phyloP scores from a whole-genome alignment of 208 protist species.

The Trichomonas vaginalis region DNA sequence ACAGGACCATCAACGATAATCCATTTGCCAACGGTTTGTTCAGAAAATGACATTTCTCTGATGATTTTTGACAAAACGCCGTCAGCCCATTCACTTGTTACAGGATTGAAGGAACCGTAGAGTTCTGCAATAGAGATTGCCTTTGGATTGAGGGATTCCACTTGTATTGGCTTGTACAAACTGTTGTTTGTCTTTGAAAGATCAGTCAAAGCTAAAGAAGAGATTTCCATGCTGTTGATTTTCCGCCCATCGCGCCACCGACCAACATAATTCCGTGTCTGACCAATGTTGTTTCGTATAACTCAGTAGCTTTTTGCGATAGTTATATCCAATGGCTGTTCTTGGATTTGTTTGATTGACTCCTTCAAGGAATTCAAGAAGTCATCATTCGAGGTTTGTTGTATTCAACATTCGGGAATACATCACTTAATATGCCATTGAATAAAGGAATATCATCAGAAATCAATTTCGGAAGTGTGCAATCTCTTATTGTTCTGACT shows the following conservation, averaged over 20 bases:
- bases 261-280: slow-evolving; percentile 91
- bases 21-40: slow-evolving; percentile 53
- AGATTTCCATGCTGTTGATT: slow-evolving; percentile 46
- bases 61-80: slow-evolving; percentile 56
- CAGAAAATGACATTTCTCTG: slow-evolving; percentile 55
- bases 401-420: slow-evolving; percentile 38
- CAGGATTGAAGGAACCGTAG: slow-evolving; percentile 78
- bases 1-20: slow-evolving; percentile 95
- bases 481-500: slow-evolving; percentile 61
- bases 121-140: slow-evolving; percentile 87
- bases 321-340: background rate
- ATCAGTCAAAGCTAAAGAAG: slow-evolving; percentile 77
- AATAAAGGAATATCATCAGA: slow-evolving; percentile 72
- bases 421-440: slow-evolving; percentile 67
- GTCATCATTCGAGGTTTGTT: slow-evolving; percentile 28
- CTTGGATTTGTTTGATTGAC: background rate
- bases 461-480: slow-evolving; percentile 42
- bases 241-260: slow-evolving; percentile 64
- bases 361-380: slow-evolving; percentile 18
- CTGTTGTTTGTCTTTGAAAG: slow-evolving; percentile 53
- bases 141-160: slow-evolving; percentile 80
- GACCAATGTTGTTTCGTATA: slow-evolving; percentile 80
- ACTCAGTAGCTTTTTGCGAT: slow-evolving; percentile 34
- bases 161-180: slow-evolving; percentile 64
- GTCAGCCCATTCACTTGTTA: slow-evolving; percentile 62